Conservation (phyloP, 2,329 filamentous ascomycete genomes). For the Penicillium sp. region DNA sequence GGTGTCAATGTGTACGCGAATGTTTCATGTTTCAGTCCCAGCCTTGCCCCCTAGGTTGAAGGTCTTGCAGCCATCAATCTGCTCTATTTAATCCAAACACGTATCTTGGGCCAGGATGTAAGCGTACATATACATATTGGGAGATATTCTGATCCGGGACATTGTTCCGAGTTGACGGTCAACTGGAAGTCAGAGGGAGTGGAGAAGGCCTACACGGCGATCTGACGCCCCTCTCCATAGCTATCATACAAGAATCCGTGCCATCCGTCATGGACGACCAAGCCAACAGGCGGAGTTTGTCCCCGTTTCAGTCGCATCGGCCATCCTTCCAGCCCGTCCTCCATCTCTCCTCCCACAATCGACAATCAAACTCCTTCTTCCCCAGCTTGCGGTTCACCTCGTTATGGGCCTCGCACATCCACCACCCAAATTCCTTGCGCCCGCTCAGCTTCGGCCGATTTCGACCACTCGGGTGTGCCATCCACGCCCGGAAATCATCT, state of each 20-base stretch:
- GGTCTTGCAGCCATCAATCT: too few species aligned
- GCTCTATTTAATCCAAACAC: too few species aligned
- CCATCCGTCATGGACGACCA: neutral
- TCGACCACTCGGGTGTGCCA: constrained; percentile 51
- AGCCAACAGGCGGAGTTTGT: neutral
- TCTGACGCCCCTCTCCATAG: too few species aligned
- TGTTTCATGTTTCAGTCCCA: constrained; percentile 1
- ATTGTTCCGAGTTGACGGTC: too few species aligned
- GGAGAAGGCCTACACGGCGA: too few species aligned
- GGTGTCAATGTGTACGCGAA: constrained; percentile 27
- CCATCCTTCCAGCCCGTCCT: constrained; percentile 74
- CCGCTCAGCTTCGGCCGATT: constrained; percentile 59
- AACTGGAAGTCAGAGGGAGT: too few species aligned
- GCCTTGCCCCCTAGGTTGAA: too few species aligned
- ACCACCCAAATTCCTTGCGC: constrained; percentile 43
- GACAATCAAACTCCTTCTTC: constrained; percentile 86
- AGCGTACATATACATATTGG: too few species aligned
- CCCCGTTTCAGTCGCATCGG: constrained; percentile 49
- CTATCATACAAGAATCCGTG: constrained; percentile 1
- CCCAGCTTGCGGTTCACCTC: constrained; percentile 66
- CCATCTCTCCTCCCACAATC: constrained; percentile 89
- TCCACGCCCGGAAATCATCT: constrained; percentile 80
- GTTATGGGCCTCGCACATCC: constrained; percentile 49
- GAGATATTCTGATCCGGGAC: too few species aligned
- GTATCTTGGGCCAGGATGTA: too few species aligned